Conservation (phyloP, 169 alveolate genomes). For the Plasmodium inui region DNA sequence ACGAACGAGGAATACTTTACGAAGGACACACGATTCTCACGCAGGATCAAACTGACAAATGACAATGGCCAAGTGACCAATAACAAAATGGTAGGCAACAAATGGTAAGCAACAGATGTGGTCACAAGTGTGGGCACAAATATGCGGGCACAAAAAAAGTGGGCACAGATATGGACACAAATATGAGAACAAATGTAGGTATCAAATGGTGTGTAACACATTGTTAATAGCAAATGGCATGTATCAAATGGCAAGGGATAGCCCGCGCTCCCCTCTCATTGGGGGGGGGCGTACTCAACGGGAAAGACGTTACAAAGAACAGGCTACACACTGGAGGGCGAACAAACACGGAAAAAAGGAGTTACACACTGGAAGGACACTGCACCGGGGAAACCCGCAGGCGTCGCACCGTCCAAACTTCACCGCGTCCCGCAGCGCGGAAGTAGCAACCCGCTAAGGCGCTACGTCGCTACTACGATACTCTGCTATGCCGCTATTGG, state of each 20-base stretch:
- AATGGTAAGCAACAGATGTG: not conserved
- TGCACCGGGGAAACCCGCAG: not conserved
- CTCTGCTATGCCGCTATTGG: not conserved
- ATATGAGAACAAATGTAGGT: not conserved
- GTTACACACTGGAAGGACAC: not conserved
- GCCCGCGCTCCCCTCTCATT: not conserved
- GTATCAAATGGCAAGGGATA: not conserved
- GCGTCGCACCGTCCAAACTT: not conserved
- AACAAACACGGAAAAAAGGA: not conserved
- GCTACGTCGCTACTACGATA: not conserved
- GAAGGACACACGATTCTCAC: not conserved
- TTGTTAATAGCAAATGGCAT: not conserved
- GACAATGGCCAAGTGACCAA: not conserved
- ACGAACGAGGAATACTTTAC: not conserved
- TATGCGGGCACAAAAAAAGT: not conserved
- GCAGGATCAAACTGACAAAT: not conserved
- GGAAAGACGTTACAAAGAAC: not conserved
- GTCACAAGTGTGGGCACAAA: too few species aligned
- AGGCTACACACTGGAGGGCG: not conserved
- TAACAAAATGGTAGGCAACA: not conserved
- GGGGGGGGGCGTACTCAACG: not conserved
- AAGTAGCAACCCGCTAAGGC: not conserved
- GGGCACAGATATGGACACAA: too few species aligned
- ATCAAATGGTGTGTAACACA: not conserved
- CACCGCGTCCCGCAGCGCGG: not conserved